A percentile compares a stretch with the other conserved stretches of the same genome.
Evolutionary conservation across 345 rosid species (phyloP).

Genomic region (Arabis alpina): DNA sequence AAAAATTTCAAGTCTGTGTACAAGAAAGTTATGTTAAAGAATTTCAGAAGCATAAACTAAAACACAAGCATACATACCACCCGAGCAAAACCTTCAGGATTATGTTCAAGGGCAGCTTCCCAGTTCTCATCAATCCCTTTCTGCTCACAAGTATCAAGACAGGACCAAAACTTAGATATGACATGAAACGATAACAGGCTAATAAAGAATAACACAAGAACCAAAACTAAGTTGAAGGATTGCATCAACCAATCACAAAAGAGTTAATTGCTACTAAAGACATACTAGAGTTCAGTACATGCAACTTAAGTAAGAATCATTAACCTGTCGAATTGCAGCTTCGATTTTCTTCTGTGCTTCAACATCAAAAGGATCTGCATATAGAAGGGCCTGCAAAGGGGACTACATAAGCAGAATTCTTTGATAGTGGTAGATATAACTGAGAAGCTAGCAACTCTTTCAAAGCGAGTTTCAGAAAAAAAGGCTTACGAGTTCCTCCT

Average conservation of each 20-base stretch:
- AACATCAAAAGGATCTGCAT: slow-evolving; percentile 97
- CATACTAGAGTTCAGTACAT: slow-evolving; percentile 12
- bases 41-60: slow-evolving; percentile 34
- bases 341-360: slow-evolving; percentile 98
- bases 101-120: slow-evolving; percentile 98
- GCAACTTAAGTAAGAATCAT: slow-evolving; percentile 27
- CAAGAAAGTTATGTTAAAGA: slow-evolving; percentile 65
- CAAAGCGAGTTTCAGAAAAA: slow-evolving; percentile 8
- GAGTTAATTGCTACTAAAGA: slow-evolving; percentile 3
- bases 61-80: slow-evolving; percentile 70
- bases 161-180: slow-evolving; percentile 14
- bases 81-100: slow-evolving; percentile 98
- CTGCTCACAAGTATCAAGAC: slow-evolving; percentile 50
- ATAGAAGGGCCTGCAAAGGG: slow-evolving; percentile 67
- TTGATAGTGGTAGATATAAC: slow-evolving; percentile 2
- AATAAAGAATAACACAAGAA: slow-evolving; percentile 16
- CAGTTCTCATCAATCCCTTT: slow-evolving; percentile 99
- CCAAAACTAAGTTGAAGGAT: neutral
- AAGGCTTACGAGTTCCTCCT: slow-evolving; percentile 80
- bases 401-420: slow-evolving; percentile 16
- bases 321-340: slow-evolving; percentile 96
- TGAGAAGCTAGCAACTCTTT: slow-evolving; percentile 8
- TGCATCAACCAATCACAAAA: slow-evolving; percentile 2
- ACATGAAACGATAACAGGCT: neutral
- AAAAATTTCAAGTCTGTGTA: slow-evolving; percentile 38